Evolutionary conservation across 176 grass and related monocot species (phyloP).

Genomic region (Musa acuminata): DNA sequence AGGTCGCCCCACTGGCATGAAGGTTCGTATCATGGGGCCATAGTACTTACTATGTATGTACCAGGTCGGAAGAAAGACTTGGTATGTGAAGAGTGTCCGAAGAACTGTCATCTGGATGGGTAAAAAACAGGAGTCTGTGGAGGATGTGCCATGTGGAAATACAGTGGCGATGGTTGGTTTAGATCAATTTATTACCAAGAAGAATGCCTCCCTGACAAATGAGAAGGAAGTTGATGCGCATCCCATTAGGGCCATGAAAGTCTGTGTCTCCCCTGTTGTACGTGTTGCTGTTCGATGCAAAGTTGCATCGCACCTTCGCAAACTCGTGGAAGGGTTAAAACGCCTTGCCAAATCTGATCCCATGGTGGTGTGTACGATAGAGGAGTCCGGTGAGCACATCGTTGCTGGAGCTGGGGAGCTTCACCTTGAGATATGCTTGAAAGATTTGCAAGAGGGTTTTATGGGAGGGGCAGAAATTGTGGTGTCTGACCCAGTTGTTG

Average conservation of each 20-base stretch:
- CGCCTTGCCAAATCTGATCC: constrained; percentile 11
- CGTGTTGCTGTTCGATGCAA: constrained; percentile 2
- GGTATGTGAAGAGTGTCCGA: constrained; percentile 2
- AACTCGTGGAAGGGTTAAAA: constrained; percentile 21
- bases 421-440: constrained; percentile 10
- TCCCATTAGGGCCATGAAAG: constrained; percentile 16
- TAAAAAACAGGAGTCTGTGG: constrained; percentile 14
- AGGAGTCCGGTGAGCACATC: not conserved
- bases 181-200: constrained; percentile 3
- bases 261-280: too few relatives aligned
- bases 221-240: constrained; percentile 17
- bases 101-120: constrained; percentile 17
- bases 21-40: not conserved
- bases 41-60: not conserved
- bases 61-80: constrained; percentile 1
- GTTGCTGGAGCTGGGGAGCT: constrained; percentile 3
- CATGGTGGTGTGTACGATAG: constrained; percentile 10
- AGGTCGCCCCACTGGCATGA: not conserved
- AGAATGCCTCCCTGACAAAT: constrained; percentile 6
- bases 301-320: not conserved
- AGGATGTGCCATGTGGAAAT: constrained; percentile 10
- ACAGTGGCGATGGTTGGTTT: constrained; percentile 1
- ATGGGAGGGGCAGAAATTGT: not conserved
- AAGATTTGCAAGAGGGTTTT: constrained; percentile 2
- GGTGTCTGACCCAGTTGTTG: not conserved